These are phyloP conservation scores for Diplodia corticola DNA, from an alignment of 2,329 filamentous ascomycete species.

Conservation along the genomic window DNA sequence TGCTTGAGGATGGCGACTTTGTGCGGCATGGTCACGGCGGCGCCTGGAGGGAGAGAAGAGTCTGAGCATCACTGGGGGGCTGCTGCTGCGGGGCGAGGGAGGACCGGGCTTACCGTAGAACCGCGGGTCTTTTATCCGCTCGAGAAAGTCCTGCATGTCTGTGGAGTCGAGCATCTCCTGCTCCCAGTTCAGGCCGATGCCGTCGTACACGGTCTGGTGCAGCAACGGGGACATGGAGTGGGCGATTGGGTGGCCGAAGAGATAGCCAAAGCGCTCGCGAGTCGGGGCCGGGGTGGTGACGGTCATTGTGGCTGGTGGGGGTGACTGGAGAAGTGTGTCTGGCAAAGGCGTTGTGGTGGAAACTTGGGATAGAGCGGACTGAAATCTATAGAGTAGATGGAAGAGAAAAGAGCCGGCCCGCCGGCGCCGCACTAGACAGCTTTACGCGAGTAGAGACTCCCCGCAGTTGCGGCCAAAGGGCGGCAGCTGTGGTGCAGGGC, in stretches of 20 bases:
- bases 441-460: not conserved
- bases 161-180: slow-evolving; percentile 52
- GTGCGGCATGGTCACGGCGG: slow-evolving; percentile 80
- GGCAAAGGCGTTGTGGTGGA: not conserved
- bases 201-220: slow-evolving; percentile 56
- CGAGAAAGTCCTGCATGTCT: slow-evolving; percentile 47
- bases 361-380: not conserved
- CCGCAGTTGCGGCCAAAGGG: not conserved
- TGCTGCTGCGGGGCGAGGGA: too few species aligned
- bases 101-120: slow-evolving; percentile 57
- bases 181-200: slow-evolving; percentile 53
- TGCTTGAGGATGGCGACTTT: slow-evolving; percentile 75
- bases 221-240: slow-evolving; percentile 59
- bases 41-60: slow-evolving; percentile 53
- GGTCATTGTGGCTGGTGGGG: slow-evolving; percentile 25
- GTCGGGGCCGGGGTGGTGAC: slow-evolving; percentile 23
- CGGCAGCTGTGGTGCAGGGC: not conserved
- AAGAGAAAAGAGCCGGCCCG: slow-evolving; percentile 11
- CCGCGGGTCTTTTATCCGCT: slow-evolving; percentile 56
- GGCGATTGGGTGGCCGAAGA: slow-evolving; percentile 58
- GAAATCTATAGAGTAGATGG: slow-evolving; percentile 1
- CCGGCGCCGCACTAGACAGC: not conserved
- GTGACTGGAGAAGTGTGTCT: not conserved
- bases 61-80: too few species aligned
- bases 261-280: slow-evolving; percentile 54